These are phyloP conservation scores for Desmodesmus armatus DNA, from an alignment of 139 green algal genomes.

Conservation along the genomic window DNA sequence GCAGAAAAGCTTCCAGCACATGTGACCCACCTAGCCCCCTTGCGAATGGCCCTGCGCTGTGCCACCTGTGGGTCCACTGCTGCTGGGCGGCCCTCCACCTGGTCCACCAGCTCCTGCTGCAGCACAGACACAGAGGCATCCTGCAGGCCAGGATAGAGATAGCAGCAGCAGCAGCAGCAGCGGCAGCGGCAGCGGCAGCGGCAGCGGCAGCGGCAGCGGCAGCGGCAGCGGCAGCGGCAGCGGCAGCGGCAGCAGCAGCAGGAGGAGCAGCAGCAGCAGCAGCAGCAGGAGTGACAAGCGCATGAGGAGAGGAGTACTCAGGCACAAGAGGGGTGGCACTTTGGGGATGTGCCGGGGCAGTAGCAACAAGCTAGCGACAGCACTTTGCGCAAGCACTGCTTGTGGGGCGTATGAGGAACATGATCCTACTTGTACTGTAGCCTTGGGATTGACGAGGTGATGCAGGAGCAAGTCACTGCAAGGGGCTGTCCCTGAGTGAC, in stretches of 20 bases:
- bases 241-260: slow-evolving; percentile 23
- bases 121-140: slow-evolving; percentile 8
- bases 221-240: slow-evolving; percentile 6
- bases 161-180: background rate
- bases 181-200: background rate
- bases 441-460: background rate
- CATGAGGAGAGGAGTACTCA: background rate
- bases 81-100: slow-evolving; percentile 18
- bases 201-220: too few species aligned
- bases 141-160: background rate
- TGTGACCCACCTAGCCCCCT: slow-evolving; percentile 1
- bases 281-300: background rate
- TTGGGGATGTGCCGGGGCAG: too few species aligned
- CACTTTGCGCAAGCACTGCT: too few species aligned
- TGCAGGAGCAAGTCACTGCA: background rate
- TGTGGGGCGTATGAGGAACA: too few species aligned
- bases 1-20: background rate
- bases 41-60: slow-evolving; percentile 5
- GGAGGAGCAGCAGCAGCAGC: background rate
- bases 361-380: too few species aligned
- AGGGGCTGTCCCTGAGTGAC: background rate
- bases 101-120: background rate
- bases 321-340: too few species aligned
- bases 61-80: background rate
- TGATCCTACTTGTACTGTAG: background rate